Evolutionary conservation across 192 early-diverging fungal genomes (phyloP).

Genomic region (Coemansia asiatica): DNA sequence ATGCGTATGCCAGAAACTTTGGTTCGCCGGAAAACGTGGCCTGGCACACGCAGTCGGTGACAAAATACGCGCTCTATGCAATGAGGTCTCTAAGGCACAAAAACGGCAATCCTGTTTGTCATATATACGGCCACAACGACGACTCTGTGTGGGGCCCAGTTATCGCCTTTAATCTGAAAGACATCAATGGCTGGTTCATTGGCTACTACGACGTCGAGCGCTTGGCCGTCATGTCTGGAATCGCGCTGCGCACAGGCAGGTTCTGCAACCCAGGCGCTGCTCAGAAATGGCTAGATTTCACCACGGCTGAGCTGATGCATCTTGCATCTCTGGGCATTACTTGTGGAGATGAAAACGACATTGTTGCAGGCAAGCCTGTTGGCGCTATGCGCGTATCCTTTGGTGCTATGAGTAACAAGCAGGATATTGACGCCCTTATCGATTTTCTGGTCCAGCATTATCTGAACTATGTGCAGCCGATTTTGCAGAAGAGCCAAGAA

Average conservation of each 20-base stretch:
- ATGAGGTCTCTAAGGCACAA: conserved; percentile 58
- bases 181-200: conserved; percentile 58
- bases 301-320: conserved; percentile 53
- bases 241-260: conserved; percentile 71
- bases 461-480: conserved; percentile 16
- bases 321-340: conserved; percentile 63
- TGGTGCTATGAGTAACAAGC: conserved; percentile 65
- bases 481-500: not conserved
- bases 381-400: conserved; percentile 78
- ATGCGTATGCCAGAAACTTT: conserved; percentile 53
- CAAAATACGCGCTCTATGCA: conserved; percentile 31
- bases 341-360: conserved; percentile 75
- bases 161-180: conserved; percentile 68
- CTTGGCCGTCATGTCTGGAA: conserved; percentile 64
- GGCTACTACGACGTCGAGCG: conserved; percentile 67
- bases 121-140: conserved; percentile 25
- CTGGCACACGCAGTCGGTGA: conserved; percentile 56
- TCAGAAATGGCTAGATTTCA: conserved; percentile 64
- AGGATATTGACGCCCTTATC: conserved; percentile 62
- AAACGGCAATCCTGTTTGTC: conserved; percentile 57
- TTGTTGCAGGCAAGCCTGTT: conserved; percentile 67
- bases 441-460: conserved; percentile 65
- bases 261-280: conserved; percentile 83
- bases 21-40: conserved; percentile 42
- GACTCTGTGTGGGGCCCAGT: conserved; percentile 59